Evolutionary conservation across 108 stramenopile genomes (phyloP).

Genomic region (Cylindrotheca fusiformis): DNA sequence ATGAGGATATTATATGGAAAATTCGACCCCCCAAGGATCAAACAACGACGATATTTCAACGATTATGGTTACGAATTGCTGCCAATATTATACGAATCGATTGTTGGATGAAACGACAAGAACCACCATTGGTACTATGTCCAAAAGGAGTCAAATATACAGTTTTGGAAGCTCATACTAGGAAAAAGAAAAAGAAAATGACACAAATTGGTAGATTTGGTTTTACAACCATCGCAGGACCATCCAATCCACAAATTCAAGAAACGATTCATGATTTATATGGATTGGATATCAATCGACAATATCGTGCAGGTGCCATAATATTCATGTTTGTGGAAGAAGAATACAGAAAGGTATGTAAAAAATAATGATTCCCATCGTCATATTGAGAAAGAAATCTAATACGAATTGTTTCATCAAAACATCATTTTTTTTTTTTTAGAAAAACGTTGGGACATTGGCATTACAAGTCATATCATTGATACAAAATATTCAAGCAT

Average conservation of each 20-base stretch:
- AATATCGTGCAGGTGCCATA: conserved; percentile 58
- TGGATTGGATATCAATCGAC: conserved; percentile 29
- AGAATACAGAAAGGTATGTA: conserved; percentile 35
- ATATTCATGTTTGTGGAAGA: conserved; percentile 86
- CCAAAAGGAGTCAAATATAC: conserved; percentile 63
- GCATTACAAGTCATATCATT: conserved; percentile 73
- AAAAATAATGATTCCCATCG: too few relatives aligned
- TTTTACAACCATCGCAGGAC: conserved; percentile 65
- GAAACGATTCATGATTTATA: conserved; percentile 66
- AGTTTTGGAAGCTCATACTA: conserved; percentile 59
- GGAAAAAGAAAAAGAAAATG: conserved; percentile 32
- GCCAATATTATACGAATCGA: conserved; percentile 55
- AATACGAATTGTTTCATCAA: too few relatives aligned
- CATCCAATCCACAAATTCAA: conserved; percentile 50
- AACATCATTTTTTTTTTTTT: too few relatives aligned
- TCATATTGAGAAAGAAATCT: too few relatives aligned
- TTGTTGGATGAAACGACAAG: conserved; percentile 34
- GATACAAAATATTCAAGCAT: conserved; percentile 61
- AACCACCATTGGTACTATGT: conserved; percentile 53
- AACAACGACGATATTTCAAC: conserved; percentile 10
- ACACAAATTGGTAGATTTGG: conserved; percentile 71
- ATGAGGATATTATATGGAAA: conserved; percentile 68
- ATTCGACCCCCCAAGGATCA: conserved; percentile 60
- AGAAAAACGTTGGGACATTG: conserved; percentile 45
- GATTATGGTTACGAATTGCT: conserved; percentile 43